A percentile compares a stretch with the other conserved stretches of the same genome.
These are phyloP conservation scores for Juglanconis juglandina DNA, from an alignment of 2,329 filamentous ascomycete genomes.

Conservation along the genomic window DNA sequence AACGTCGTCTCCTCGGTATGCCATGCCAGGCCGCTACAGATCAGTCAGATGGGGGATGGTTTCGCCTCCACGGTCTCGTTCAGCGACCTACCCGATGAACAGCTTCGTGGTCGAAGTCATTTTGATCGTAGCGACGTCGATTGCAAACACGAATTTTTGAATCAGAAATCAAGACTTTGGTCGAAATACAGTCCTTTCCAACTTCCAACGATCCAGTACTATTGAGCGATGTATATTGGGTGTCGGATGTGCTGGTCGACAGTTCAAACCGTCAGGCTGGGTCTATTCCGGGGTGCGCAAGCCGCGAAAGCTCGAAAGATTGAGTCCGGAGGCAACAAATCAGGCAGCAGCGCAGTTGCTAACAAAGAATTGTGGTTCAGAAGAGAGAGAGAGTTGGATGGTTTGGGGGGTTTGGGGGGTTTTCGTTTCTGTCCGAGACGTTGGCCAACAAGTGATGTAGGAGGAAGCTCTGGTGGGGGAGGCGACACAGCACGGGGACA, in stretches of 20 bases:
- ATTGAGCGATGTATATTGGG: neutral
- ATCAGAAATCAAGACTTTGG: neutral
- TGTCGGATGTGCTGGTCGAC: neutral
- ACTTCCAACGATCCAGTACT: neutral
- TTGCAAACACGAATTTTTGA: slow-evolving; percentile 6
- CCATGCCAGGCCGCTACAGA: slow-evolving; percentile 85
- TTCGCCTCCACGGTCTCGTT: neutral
- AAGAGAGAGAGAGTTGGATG: neutral
- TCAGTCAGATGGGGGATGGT: slow-evolving; percentile 20
- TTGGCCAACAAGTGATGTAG: neutral
- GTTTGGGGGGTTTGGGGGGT: neutral
- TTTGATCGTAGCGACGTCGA: slow-evolving; percentile 31
- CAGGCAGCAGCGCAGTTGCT: slow-evolving; percentile 2
- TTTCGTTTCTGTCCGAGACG: neutral
- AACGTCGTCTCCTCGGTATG: slow-evolving; percentile 90
- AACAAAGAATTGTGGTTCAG: neutral
- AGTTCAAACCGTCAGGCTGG: neutral
- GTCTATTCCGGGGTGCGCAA: neutral
- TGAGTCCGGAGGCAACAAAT: neutral
- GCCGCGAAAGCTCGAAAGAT: neutral
- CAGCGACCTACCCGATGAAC: slow-evolving; percentile 76
- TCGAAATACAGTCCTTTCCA: neutral
- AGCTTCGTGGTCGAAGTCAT: slow-evolving; percentile 75
- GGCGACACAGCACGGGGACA: neutral
- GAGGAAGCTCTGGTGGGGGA: neutral